These are phyloP conservation scores for Thinopyrum obtusiflorum DNA, from an alignment of 202 grass and related monocot species.

Conservation along the genomic window DNA sequence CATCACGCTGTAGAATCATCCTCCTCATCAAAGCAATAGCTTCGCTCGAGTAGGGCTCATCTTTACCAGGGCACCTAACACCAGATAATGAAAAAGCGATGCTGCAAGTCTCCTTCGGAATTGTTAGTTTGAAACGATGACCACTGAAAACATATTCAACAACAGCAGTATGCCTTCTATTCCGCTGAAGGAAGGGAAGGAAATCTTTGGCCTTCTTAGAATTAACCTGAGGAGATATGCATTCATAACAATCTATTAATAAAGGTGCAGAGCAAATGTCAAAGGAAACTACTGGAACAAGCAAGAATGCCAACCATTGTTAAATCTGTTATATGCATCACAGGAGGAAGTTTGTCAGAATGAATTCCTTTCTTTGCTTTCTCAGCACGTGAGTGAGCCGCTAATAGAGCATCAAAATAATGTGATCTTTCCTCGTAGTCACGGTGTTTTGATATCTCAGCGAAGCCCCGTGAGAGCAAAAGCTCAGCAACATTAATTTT, in stretches of 20 bases:
- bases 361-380: conserved; percentile 93
- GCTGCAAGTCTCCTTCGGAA: conserved; percentile 73
- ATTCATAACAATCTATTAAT: conserved; percentile 6
- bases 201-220: conserved; percentile 94
- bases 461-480: conserved; percentile 82
- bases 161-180: conserved; percentile 71
- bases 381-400: conserved; percentile 85
- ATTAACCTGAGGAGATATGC: conserved; percentile 48
- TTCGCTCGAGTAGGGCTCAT: conserved; percentile 57
- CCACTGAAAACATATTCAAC: conserved; percentile 98
- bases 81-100: conserved; percentile 74
- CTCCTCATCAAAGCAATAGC: conserved; percentile 73
- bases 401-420: conserved; percentile 85
- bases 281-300: conserved; percentile 17
- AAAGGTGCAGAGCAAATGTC: background rate
- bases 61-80: conserved; percentile 57
- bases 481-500: conserved; percentile 84
- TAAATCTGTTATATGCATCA: conserved; percentile 95
- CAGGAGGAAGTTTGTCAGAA: conserved; percentile 68
- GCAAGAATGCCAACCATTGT: conserved; percentile 50
- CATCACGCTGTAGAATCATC: conserved; percentile 61
- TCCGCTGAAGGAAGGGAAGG: conserved; percentile 86
- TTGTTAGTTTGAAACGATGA: conserved; percentile 86
- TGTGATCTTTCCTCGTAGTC: conserved; percentile 98
- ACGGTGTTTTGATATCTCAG: conserved; percentile 69